Conservation (phyloP, 306 rosid species). For the Corylus americana region DNA sequence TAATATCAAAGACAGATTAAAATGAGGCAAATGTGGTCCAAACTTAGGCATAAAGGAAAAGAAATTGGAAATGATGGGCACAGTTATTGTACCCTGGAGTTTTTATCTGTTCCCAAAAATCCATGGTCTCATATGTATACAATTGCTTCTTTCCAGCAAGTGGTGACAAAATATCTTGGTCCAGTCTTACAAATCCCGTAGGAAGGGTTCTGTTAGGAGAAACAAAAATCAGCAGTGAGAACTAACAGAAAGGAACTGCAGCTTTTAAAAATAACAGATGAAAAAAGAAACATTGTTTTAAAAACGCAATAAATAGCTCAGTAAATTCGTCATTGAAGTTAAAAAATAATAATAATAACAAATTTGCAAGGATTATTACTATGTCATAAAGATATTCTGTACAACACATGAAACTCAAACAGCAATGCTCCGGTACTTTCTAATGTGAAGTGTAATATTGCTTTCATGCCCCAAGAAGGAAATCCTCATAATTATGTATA, state of each 20-base stretch:
- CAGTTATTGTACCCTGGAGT: constrained; percentile 70
- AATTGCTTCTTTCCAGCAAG: constrained; percentile 93
- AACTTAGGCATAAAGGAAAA: neutral
- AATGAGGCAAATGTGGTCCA: neutral
- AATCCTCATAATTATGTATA: neutral
- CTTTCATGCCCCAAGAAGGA: constrained; percentile 10
- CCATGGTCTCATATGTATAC: constrained; percentile 77
- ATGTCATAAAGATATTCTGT: neutral
- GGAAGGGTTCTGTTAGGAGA: constrained; percentile 59
- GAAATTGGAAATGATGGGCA: neutral
- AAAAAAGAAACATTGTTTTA: constrained; percentile 15
- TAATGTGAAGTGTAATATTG: neutral
- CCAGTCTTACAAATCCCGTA: constrained; percentile 77
- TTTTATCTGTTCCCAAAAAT: constrained; percentile 97
- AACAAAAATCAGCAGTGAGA: constrained; percentile 14
- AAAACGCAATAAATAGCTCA: constrained; percentile 7
- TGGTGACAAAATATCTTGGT: constrained; percentile 96
- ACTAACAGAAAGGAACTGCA: constrained; percentile 15
- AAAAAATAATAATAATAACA: neutral
- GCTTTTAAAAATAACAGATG: constrained; percentile 1
- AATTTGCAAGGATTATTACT: constrained; percentile 12
- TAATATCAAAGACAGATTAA: constrained; percentile 22
- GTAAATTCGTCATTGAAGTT: constrained; percentile 8
- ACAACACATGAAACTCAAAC: neutral
- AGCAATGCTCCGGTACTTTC: neutral